Evolutionary conservation across 2,329 filamentous ascomycete genomes (phyloP).

Genomic region (Apiospora pterosperma): DNA sequence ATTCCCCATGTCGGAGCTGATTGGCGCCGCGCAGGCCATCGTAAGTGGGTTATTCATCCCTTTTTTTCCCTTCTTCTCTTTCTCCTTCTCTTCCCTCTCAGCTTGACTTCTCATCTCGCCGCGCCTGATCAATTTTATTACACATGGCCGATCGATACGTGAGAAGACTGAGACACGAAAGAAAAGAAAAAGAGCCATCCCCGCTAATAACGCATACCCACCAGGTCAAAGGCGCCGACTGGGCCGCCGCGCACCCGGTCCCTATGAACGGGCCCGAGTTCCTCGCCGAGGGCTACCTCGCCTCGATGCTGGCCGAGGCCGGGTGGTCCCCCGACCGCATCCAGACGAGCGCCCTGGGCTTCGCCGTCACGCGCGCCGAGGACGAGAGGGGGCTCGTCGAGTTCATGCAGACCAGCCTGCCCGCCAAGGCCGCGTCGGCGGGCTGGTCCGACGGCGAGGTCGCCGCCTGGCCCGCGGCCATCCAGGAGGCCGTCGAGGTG

Average conservation of each 20-base stretch:
- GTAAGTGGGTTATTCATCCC: neutral
- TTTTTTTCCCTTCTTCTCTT: neutral
- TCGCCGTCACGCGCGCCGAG: slow-evolving; percentile 12
- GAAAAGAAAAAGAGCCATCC: neutral
- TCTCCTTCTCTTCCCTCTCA: no score
- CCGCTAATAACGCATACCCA: neutral
- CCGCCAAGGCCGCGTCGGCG: slow-evolving; percentile 16
- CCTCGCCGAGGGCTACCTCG: slow-evolving; percentile 17
- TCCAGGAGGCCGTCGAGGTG: slow-evolving; percentile 15
- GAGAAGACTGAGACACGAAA: no score
- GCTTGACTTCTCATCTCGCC: no score
- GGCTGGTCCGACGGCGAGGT: slow-evolving; percentile 20
- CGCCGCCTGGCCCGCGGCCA: slow-evolving; percentile 16
- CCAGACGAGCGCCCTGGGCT: neutral
- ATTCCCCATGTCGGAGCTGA: slow-evolving; percentile 19
- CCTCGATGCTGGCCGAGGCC: slow-evolving; percentile 15
- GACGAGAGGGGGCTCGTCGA: slow-evolving; percentile 16
- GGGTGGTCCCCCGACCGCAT: slow-evolving; percentile 10
- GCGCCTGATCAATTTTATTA: no score
- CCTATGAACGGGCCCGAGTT: slow-evolving; percentile 22
- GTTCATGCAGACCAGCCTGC: slow-evolving; percentile 17
- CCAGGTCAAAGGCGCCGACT: neutral
- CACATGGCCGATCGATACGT: no score
- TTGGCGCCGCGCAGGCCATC: slow-evolving; percentile 24
- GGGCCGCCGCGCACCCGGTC: slow-evolving; percentile 25